phyloP scores from a whole-genome alignment of 352 stramenopile genomes.

The Phytophthora tentaculata region DNA sequence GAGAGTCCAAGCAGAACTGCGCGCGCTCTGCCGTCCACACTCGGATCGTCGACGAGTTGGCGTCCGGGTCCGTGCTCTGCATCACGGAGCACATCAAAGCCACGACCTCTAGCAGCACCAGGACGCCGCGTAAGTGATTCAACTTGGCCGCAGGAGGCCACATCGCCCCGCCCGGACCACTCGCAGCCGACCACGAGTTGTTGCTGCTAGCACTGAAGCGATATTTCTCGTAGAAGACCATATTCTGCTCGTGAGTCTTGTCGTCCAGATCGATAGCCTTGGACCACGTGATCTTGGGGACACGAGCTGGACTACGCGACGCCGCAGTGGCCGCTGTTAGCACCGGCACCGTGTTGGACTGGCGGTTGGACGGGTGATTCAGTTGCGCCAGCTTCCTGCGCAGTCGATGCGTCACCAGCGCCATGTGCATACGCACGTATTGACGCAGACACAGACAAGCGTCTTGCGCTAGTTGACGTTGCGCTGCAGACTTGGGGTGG shows the following conservation, averaged over 20 bases:
- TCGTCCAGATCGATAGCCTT: conserved; percentile 87
- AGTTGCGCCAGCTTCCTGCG: conserved; percentile 66
- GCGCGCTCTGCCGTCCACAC: conserved; percentile 82
- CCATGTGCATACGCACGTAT: conserved; percentile 85
- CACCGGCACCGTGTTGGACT: conserved; percentile 38
- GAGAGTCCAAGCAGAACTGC: conserved; percentile 80
- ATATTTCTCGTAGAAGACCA: conserved; percentile 87
- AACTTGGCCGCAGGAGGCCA: conserved; percentile 79
- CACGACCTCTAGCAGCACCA: conserved; percentile 84
- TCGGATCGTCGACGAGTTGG: conserved; percentile 56
- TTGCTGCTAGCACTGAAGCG: conserved; percentile 67
- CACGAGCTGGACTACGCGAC: conserved; percentile 66
- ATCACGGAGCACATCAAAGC: conserved; percentile 71
- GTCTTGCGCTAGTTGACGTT: conserved; percentile 85
- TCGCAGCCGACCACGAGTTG: conserved; percentile 65
- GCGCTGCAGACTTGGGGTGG: conserved; percentile 71
- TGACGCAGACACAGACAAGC: conserved; percentile 84
- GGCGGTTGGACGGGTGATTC: conserved; percentile 62
- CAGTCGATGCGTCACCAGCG: conserved; percentile 71
- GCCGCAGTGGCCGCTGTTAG: conserved; percentile 59
- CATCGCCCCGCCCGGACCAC: conserved; percentile 60
- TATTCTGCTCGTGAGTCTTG: conserved; percentile 83
- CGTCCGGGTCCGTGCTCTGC: conserved; percentile 60
- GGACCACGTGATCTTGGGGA: conserved; percentile 75
- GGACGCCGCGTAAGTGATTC: conserved; percentile 70